Conservation (phyloP, 176 grass and related monocot species). For the Raddia guianensis region DNA sequence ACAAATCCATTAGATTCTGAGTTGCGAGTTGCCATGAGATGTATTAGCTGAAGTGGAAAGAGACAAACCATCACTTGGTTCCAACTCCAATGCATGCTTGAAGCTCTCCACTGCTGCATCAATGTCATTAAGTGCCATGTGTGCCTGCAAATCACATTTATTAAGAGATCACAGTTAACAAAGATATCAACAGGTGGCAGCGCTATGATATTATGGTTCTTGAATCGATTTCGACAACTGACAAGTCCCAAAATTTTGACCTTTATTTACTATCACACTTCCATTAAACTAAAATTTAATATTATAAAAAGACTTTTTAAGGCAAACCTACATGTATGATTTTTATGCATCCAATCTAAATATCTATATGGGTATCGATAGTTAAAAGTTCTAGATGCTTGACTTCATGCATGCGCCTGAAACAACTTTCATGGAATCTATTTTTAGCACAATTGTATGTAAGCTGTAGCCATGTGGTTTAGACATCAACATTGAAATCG, state of each 20-base stretch:
- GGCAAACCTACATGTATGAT: no score
- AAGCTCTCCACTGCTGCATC: conserved; percentile 92
- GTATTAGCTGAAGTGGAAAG: background rate
- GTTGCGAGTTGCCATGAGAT: background rate
- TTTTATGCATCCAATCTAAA: no score
- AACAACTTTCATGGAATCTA: no score
- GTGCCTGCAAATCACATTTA: conserved; percentile 64
- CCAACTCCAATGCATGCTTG: conserved; percentile 83
- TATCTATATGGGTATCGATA: no score
- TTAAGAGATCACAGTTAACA: conserved; percentile 5
- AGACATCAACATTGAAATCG: background rate
- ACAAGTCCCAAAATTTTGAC: no score
- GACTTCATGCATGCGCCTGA: no score
- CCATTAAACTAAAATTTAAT: no score
- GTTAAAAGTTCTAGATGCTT: no score
- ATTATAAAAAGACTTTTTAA: no score
- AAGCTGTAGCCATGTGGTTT: no score
- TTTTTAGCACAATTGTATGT: no score
- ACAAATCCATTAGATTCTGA: conserved; percentile 24
- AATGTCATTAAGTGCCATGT: conserved; percentile 91
- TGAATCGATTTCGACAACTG: background rate
- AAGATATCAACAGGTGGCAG: background rate
- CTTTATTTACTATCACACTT: no score
- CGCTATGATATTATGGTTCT: background rate
- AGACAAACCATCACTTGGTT: conserved; percentile 84